These are phyloP conservation scores for Codiaeum variegatum DNA, from an alignment of 441 rosid species.

Conservation along the genomic window DNA sequence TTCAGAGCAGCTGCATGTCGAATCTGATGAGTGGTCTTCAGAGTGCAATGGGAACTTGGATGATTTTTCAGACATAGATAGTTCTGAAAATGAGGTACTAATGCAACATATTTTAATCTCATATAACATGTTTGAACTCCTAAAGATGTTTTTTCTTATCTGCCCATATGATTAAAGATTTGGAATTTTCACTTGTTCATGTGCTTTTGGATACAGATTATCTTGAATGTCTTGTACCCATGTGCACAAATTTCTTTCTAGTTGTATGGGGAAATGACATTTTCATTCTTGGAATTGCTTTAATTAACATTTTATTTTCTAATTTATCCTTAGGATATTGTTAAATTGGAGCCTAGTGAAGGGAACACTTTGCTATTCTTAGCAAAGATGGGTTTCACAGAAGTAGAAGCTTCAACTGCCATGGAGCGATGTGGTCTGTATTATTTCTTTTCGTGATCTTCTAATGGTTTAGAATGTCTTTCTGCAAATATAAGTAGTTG, in stretches of 20 bases:
- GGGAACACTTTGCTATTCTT: conserved; percentile 37
- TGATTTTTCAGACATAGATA: conserved; percentile 45
- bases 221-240: not conserved
- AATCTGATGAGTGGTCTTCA: conserved; percentile 39
- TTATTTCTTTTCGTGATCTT: conserved; percentile 5
- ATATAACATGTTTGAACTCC: not conserved
- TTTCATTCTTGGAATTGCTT: not conserved
- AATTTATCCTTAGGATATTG: conserved; percentile 30
- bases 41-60: conserved; percentile 47
- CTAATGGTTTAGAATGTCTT: conserved; percentile 5
- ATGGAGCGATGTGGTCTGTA: conserved; percentile 79
- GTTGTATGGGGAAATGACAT: not conserved
- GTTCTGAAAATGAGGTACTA: conserved; percentile 61
- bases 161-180: not conserved
- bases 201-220: not conserved
- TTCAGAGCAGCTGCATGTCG: conserved; percentile 32
- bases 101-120: not conserved
- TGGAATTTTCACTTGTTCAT: not conserved
- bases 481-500: not conserved
- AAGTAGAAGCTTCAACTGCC: conserved; percentile 66
- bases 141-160: not conserved
- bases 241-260: not conserved
- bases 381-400: conserved; percentile 64
- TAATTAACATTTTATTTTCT: not conserved
- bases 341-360: conserved; percentile 31